Evolutionary conservation across 1,284 basidiomycete genomes (phyloP).

Genomic region (Microbotryum scabiosae): DNA sequence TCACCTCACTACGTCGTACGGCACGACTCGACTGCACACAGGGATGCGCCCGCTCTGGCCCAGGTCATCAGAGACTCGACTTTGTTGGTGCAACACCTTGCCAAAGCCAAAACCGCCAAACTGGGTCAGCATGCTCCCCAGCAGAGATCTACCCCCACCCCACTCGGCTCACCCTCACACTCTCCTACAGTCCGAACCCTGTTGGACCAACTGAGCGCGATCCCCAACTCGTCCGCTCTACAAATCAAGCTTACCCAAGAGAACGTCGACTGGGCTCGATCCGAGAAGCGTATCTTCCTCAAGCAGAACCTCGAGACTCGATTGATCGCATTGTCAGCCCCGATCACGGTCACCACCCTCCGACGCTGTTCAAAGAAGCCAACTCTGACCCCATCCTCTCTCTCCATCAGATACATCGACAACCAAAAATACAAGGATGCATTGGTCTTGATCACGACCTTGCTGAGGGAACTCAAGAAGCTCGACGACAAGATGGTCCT

Average conservation of each 20-base stretch:
- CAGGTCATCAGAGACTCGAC: slow-evolving; percentile 78
- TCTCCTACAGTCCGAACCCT: slow-evolving; percentile 66
- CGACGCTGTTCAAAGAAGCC: too few species aligned
- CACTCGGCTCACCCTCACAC: slow-evolving; percentile 19
- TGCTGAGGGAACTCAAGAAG: slow-evolving; percentile 82
- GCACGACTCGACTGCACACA: slow-evolving; percentile 36
- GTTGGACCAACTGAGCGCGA: slow-evolving; percentile 75
- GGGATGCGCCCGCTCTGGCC: slow-evolving; percentile 76
- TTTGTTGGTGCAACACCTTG: slow-evolving; percentile 48
- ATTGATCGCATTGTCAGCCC: slow-evolving; percentile 71
- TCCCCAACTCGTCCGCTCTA: slow-evolving; percentile 56
- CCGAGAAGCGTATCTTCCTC: slow-evolving; percentile 88
- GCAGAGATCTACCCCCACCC: neutral
- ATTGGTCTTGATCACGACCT: slow-evolving; percentile 67
- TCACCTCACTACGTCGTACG: neutral
- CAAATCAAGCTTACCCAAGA: slow-evolving; percentile 82
- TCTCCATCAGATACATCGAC: slow-evolving; percentile 63
- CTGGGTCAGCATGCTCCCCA: slow-evolving; percentile 56
- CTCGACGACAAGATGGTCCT: slow-evolving; percentile 97
- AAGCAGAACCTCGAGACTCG: slow-evolving; percentile 90
- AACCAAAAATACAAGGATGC: slow-evolving; percentile 69
- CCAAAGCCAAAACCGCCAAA: slow-evolving; percentile 97
- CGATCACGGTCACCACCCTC: too few species aligned
- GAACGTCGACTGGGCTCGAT: slow-evolving; percentile 87
- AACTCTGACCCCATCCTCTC: too few species aligned